Conservation (phyloP, 129 eudicot species). For the Lactuca sativa region DNA sequence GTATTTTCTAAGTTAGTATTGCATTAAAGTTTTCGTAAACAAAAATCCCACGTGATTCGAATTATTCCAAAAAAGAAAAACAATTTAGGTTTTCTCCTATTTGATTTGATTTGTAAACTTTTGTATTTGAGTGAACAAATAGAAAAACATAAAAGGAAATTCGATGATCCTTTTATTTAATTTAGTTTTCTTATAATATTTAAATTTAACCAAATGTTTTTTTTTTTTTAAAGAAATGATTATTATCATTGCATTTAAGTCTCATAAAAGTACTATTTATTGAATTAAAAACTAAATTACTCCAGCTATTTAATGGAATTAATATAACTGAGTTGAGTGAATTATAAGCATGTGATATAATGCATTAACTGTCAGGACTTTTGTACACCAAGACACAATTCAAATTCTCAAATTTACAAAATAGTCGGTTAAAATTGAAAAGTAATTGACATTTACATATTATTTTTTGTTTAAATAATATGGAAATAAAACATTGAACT, state of each 20-base stretch:
- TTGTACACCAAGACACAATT: constrained; percentile 31
- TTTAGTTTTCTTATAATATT: not conserved
- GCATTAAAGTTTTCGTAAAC: not conserved
- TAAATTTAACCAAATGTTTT: no score
- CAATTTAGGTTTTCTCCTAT: not conserved
- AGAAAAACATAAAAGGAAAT: not conserved
- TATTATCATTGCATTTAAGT: not conserved
- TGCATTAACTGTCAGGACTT: constrained; percentile 31
- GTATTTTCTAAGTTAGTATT: not conserved
- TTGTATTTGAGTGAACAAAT: not conserved
- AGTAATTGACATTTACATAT: not conserved
- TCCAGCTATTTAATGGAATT: constrained; percentile 6
- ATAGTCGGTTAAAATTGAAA: not conserved
- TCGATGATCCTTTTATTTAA: no score
- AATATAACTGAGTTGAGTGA: constrained; percentile 17
- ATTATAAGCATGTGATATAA: constrained; percentile 32
- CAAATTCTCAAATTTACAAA: constrained; percentile 13
- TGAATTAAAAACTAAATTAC: not conserved
- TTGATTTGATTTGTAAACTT: not conserved
- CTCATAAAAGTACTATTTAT: not conserved
- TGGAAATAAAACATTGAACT: not conserved
- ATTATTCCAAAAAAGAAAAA: not conserved
- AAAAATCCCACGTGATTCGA: not conserved
- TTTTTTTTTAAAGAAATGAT: no score
- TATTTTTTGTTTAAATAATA: no score